These are phyloP conservation scores for Biscogniauxia mediterranea DNA, from an alignment of 2,329 filamentous ascomycete genomes.

Conservation along the genomic window DNA sequence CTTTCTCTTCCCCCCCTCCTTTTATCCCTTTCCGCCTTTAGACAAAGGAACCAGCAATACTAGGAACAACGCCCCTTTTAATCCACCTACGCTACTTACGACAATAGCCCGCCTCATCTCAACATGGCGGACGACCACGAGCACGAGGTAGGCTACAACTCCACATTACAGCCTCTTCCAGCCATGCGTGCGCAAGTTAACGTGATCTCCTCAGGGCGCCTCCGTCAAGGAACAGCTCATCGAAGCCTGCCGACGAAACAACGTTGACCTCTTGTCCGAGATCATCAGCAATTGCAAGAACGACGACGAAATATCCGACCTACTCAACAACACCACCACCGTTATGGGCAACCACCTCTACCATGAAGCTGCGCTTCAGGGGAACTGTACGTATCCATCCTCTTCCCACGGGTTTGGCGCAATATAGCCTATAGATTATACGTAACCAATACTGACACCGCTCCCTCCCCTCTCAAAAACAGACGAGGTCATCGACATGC, in stretches of 20 bases:
- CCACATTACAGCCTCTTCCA: not conserved
- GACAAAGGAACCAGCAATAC: no score
- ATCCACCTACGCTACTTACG: not conserved
- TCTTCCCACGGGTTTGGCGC: not conserved
- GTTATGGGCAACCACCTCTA: conserved; percentile 85
- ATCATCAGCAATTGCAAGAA: conserved; percentile 62
- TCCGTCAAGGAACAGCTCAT: conserved; percentile 81
- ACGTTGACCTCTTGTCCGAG: conserved; percentile 78
- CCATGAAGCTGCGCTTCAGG: conserved; percentile 82
- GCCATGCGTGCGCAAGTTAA: conserved; percentile 3
- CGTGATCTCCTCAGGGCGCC: conserved; percentile 62
- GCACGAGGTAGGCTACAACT: conserved; percentile 30
- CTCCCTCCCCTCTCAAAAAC: not conserved
- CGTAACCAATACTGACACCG: not conserved
- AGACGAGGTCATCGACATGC: conserved; percentile 79
- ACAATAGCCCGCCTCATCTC: conserved; percentile 17
- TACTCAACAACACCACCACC: conserved; percentile 84
- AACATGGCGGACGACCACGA: conserved; percentile 33
- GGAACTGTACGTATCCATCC: conserved; percentile 66
- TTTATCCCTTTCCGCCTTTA: no score
- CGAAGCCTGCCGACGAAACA: conserved; percentile 91
- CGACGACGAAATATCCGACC: conserved; percentile 65
- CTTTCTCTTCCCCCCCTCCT: not conserved
- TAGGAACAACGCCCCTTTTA: conserved; percentile 9
- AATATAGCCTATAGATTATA: not conserved